phyloP scores from a whole-genome alignment of 768 basidiomycete genomes.

The Rhodocollybia butyracea region DNA sequence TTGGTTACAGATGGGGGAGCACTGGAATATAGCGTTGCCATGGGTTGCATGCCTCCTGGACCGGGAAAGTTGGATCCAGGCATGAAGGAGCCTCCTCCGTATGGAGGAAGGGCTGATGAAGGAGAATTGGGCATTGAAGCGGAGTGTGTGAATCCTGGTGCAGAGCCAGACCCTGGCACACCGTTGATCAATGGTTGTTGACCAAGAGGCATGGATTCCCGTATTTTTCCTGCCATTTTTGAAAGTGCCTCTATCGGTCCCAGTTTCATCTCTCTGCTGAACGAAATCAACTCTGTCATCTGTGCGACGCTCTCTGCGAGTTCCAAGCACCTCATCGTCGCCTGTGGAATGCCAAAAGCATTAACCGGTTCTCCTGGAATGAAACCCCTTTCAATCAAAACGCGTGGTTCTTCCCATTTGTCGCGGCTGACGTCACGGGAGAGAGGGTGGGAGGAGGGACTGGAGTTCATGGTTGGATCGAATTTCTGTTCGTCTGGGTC shows the following conservation, averaged over 20 bases:
- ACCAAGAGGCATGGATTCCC: slow-evolving; percentile 11
- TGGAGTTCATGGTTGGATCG: neutral
- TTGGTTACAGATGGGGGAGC: slow-evolving; percentile 46
- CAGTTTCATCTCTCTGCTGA: slow-evolving; percentile 46
- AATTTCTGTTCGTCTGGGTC: too few species aligned
- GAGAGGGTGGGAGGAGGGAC: neutral
- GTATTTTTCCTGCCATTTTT: slow-evolving; percentile 3
- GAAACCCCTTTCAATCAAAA: slow-evolving; percentile 55
- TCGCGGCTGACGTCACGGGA: neutral
- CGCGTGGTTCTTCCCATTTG: slow-evolving; percentile 62
- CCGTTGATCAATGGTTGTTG: slow-evolving; percentile 36
- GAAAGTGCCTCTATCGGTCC: slow-evolving; percentile 40
- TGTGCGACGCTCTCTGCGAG: slow-evolving; percentile 79
- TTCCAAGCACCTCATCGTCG: slow-evolving; percentile 87
- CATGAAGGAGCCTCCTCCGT: slow-evolving; percentile 7
- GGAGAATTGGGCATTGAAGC: slow-evolving; percentile 11
- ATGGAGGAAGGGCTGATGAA: neutral
- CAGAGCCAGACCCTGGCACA: slow-evolving; percentile 22
- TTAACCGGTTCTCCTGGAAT: slow-evolving; percentile 84
- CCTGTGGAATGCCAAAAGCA: slow-evolving; percentile 85
- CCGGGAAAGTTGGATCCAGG: slow-evolving; percentile 3
- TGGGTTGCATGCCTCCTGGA: slow-evolving; percentile 11
- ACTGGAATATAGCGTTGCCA: slow-evolving; percentile 45
- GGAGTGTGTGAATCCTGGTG: slow-evolving; percentile 34
- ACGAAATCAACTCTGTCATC: slow-evolving; percentile 76